phyloP scores from a whole-genome alignment of 2,329 filamentous ascomycete genomes.

The Colletotrichum chrysophilum region DNA sequence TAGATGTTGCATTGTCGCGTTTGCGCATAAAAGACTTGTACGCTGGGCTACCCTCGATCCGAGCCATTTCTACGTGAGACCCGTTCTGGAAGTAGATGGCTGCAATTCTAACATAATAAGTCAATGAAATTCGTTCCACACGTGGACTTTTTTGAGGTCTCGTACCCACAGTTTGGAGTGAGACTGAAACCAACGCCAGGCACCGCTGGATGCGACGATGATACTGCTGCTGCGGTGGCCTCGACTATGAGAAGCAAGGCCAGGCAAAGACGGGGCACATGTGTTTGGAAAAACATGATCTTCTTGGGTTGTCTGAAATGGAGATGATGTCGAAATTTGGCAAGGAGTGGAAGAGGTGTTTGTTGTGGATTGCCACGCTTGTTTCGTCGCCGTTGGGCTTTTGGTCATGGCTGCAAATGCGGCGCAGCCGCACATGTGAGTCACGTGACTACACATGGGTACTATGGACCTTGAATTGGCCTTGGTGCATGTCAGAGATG shows the following conservation, averaged over 20 bases:
- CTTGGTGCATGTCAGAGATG: not conserved
- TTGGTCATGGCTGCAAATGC: not conserved
- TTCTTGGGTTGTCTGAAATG: not conserved
- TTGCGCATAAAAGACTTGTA: constrained; percentile 3
- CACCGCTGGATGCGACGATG: not conserved
- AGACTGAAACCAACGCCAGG: not conserved
- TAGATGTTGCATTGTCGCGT: not conserved
- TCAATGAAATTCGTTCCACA: no score
- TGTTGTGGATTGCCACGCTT: not conserved
- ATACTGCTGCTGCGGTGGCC: fast-evolving
- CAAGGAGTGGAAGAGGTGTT: not conserved
- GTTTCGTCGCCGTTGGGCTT: not conserved
- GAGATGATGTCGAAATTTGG: not conserved
- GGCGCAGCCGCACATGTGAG: no score
- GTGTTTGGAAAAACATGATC: not conserved
- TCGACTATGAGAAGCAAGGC: not conserved
- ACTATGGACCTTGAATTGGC: not conserved
- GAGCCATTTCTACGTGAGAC: not conserved
- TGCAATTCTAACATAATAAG: no score
- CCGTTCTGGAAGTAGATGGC: not conserved
- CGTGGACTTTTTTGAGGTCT: not conserved
- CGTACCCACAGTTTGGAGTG: not conserved
- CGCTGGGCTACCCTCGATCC: not conserved
- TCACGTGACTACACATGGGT: not conserved
- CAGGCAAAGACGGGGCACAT: not conserved